These are phyloP conservation scores for Aspergillus novoparasiticus DNA, from an alignment of 2,329 filamentous ascomycete species.

Conservation along the genomic window DNA sequence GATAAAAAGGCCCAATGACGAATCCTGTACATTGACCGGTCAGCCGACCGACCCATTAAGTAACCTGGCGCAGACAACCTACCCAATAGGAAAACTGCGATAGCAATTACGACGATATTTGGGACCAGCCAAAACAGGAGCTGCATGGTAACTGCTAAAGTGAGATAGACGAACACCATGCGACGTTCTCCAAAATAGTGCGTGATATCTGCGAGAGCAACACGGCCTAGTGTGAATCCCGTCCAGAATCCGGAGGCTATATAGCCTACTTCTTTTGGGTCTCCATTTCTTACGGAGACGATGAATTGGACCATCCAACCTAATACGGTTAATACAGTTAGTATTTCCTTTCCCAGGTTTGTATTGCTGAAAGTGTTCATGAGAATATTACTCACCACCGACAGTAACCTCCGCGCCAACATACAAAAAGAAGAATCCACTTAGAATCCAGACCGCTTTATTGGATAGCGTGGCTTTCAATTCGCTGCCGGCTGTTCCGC, in stretches of 20 bases:
- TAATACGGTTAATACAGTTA: not conserved
- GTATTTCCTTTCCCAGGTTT: not conserved
- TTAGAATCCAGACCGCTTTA: conserved; percentile 26
- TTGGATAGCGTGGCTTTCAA: conserved; percentile 21
- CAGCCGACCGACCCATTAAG: not conserved
- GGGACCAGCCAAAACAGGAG: conserved; percentile 27
- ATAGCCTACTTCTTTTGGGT: conserved; percentile 27
- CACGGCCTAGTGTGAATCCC: conserved; percentile 25
- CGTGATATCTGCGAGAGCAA: conserved; percentile 26
- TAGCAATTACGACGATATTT: conserved; percentile 24
- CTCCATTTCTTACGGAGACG: conserved; percentile 25
- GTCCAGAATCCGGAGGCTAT: conserved; percentile 28
- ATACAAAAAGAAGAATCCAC: conserved; percentile 29
- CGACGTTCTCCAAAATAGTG: conserved; percentile 28
- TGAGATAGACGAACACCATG: conserved; percentile 26
- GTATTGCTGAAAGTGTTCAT: not conserved
- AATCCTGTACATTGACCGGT: conserved; percentile 18
- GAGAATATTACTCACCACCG: conserved; percentile 17
- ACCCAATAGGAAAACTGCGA: conserved; percentile 28
- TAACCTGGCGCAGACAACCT: not conserved
- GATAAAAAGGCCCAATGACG: conserved; percentile 28
- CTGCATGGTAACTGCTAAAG: conserved; percentile 22
- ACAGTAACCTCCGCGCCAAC: conserved; percentile 26
- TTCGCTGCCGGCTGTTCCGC: conserved; percentile 21
- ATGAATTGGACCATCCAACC: conserved; percentile 30